Conservation (phyloP, 1,139 yeast species). For the Yamadazyma aaseri region DNA sequence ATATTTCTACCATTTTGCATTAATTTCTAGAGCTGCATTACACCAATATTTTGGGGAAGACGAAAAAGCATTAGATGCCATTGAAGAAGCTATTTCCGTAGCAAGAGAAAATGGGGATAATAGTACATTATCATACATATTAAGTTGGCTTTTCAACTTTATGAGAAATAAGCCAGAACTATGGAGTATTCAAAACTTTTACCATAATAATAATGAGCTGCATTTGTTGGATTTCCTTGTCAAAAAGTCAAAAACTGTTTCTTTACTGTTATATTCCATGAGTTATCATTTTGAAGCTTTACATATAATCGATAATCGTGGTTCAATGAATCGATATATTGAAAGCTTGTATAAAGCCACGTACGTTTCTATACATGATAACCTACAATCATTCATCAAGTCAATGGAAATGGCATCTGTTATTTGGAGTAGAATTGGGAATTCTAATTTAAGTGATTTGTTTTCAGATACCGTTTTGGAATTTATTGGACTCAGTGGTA, state of each 20-base stretch:
- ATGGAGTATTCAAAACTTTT: constrained; percentile 40
- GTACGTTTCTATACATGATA: constrained; percentile 49
- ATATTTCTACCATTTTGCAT: constrained; percentile 76
- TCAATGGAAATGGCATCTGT: constrained; percentile 46
- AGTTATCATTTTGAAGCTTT: constrained; percentile 61
- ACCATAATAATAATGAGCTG: constrained; percentile 44
- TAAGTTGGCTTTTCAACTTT: constrained; percentile 77
- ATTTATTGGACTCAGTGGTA: constrained; percentile 27
- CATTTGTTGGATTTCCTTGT: constrained; percentile 66
- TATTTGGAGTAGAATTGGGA: constrained; percentile 55
- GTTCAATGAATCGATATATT: constrained; percentile 40
- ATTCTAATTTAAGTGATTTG: constrained; percentile 40
- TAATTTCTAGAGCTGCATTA: constrained; percentile 72
- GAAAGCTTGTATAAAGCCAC: constrained; percentile 56
- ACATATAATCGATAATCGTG: constrained; percentile 52
- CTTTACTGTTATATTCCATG: constrained; percentile 53
- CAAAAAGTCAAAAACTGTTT: constrained; percentile 52
- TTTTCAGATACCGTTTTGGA: constrained; percentile 46
- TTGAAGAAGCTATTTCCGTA: constrained; percentile 83
- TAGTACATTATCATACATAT: constrained; percentile 68
- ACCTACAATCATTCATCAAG: constrained; percentile 38
- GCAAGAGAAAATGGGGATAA: constrained; percentile 85
- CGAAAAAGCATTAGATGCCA: constrained; percentile 73
- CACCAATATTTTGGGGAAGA: constrained; percentile 77
- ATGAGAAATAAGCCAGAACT: constrained; percentile 65